Conservation (phyloP, 495 filamentous ascomycete genomes). For the Penicillium cosmopolitanum region DNA sequence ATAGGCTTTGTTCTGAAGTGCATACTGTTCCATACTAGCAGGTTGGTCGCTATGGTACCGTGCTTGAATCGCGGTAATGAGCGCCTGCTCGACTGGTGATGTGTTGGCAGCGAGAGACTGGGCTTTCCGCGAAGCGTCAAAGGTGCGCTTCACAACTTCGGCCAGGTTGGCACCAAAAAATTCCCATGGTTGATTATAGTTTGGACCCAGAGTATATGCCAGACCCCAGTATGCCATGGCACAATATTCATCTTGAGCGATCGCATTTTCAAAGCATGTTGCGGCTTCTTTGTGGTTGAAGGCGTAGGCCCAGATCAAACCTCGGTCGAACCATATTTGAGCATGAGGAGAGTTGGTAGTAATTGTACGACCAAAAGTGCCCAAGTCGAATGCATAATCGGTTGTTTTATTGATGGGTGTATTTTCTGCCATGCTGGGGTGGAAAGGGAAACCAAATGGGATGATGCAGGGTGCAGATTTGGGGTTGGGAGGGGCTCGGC, state of each 20-base stretch:
- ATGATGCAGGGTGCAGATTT: constrained; percentile 3
- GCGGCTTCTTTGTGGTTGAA: constrained; percentile 45
- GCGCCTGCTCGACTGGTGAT: constrained; percentile 54
- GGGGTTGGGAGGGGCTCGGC: constrained; percentile 8
- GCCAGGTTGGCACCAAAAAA: constrained; percentile 58
- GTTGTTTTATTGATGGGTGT: constrained; percentile 1
- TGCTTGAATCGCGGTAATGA: constrained; percentile 57
- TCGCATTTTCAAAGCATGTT: constrained; percentile 61
- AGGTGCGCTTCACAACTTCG: constrained; percentile 43
- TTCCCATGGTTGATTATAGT: constrained; percentile 75
- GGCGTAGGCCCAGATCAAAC: constrained; percentile 38
- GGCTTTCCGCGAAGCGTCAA: constrained; percentile 46
- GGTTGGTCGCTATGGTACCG: constrained; percentile 52
- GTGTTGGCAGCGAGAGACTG: constrained; percentile 25
- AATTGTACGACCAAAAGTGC: constrained; percentile 22
- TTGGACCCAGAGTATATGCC: constrained; percentile 65
- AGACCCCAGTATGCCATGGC: constrained; percentile 70
- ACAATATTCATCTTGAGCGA: constrained; percentile 54
- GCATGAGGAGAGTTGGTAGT: constrained; percentile 30
- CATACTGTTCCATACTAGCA: constrained; percentile 40
- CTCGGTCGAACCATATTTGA: constrained; percentile 43
- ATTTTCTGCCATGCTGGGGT: constrained; percentile 2
- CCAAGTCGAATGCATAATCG: constrained; percentile 27
- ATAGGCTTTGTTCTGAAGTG: constrained; percentile 56
- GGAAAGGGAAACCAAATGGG: neutral